Base-by-base conservation (phyloP, 495 filamentous ascomycete genomes). In the Aspergillus funiculosus region DNA sequence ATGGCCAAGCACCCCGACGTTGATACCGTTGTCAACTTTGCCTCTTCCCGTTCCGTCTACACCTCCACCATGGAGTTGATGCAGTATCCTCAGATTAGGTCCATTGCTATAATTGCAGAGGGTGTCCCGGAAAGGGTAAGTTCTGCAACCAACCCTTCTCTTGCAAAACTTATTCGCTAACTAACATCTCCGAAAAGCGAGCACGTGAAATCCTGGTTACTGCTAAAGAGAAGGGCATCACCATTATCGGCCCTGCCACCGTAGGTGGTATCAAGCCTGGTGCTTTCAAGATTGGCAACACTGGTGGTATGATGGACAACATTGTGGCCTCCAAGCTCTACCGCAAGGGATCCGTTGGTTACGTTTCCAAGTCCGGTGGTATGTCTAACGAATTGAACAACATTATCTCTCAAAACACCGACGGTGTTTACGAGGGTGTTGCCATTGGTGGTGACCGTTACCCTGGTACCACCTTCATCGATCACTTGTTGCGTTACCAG, bases 341-440 rank as follows among this genome's bases (percentile, higher is more conserved):
- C 82, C 92, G 92, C 70, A 88, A 87, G 72, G 92, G 92, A 57
- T 97, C 94, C 41, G 90, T 98, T 51, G 92, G 86, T 59, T 98
- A 98, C 67, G 92, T 98, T 67, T 97, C 94, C 77, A 98, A 98
- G 78, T 98, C 92, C 35, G 92, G 92, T 61, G 92, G 92, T 78
- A 98, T 98, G 92, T 96, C 90, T 63, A 98, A 98, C 78, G 92
- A 98, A 79, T 71, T 98, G 63, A 98, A 98, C 83, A 98, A 98
- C 81, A 97, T 98, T 71, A 83, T 98, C 60, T 80, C 89, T 43
- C 83, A 94, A 62, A 91, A 73, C 61, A 95, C 92, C 52, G 89
- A 98, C 64, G 92, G 92, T 78, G 94, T 98, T 29, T 92, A 94
- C 66, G 92, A 98, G 78, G 92, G 92, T 80, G 85, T 98, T 58